Conservation (phyloP, 345 rosid genomes). For the Clarkia xantiana region DNA sequence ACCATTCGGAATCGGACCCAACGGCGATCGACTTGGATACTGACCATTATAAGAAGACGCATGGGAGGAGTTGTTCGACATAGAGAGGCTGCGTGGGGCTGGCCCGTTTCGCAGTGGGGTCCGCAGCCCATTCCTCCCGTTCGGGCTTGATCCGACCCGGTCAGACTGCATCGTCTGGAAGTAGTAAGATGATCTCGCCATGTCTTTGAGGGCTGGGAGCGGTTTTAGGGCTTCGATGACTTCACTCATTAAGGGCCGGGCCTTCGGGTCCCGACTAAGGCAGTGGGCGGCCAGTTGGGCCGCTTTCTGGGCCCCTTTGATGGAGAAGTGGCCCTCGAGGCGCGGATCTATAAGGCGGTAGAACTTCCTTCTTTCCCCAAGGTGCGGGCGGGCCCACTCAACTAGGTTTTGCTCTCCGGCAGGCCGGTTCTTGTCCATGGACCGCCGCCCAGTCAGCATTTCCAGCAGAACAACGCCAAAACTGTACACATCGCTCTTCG, state of each 20-base stretch:
- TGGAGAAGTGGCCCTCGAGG: slow-evolving; percentile 45
- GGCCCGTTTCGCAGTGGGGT: too few relatives aligned
- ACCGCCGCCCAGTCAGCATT: slow-evolving; percentile 26
- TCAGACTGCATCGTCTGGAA: too few relatives aligned
- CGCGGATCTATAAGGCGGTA: slow-evolving; percentile 39
- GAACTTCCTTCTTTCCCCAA: slow-evolving; percentile 43
- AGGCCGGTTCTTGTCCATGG: slow-evolving; percentile 39
- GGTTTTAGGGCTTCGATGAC: slow-evolving; percentile 23
- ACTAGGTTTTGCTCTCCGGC: slow-evolving; percentile 40
- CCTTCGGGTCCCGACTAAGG: slow-evolving; percentile 46
- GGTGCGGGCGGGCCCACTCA: slow-evolving; percentile 48
- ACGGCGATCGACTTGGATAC: too few relatives aligned
- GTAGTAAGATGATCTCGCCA: too few relatives aligned
- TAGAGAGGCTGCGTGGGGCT: too few relatives aligned
- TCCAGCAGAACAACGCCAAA: slow-evolving; percentile 28
- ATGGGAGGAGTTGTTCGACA: too few relatives aligned
- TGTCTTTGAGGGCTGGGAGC: too few relatives aligned
- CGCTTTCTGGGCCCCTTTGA: slow-evolving; percentile 38
- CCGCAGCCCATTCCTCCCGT: too few relatives aligned
- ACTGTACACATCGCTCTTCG: slow-evolving; percentile 26
- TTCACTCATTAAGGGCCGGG: slow-evolving; percentile 49
- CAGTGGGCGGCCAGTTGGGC: slow-evolving; percentile 45
- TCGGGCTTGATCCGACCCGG: too few relatives aligned
- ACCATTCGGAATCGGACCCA: too few relatives aligned
- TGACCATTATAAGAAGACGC: too few relatives aligned